phyloP scores from a whole-genome alignment of 2,329 filamentous ascomycete species.

The Botryotinia globosa region DNA sequence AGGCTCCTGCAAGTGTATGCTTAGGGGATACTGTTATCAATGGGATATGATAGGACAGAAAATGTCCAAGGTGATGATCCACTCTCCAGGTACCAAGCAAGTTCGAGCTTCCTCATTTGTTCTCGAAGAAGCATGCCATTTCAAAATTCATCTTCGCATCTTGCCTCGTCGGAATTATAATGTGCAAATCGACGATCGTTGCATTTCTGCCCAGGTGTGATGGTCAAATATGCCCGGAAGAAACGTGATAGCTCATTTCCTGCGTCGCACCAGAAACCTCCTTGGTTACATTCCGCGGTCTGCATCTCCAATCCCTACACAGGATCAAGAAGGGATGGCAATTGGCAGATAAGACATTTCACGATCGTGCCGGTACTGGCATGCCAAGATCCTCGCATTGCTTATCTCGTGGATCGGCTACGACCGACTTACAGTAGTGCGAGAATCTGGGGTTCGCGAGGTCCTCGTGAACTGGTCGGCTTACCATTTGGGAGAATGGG shows the following conservation, averaged over 20 bases:
- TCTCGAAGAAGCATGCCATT: conserved; percentile 10
- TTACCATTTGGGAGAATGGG: neutral
- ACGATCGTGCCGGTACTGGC: neutral
- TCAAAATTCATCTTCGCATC: conserved; percentile 4
- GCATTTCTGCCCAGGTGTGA: conserved; percentile 10
- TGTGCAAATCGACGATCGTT: conserved; percentile 1
- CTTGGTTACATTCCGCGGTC: neutral
- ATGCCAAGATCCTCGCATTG: neutral
- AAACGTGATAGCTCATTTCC: conserved; percentile 15
- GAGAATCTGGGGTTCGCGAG: neutral
- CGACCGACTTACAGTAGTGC: neutral
- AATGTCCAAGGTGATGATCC: neutral
- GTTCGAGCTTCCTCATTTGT: conserved; percentile 16
- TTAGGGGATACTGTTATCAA: conserved; percentile 18
- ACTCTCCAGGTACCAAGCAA: neutral
- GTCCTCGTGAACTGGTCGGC: conserved; percentile 6
- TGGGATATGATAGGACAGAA: conserved; percentile 12
- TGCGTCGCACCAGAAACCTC: neutral
- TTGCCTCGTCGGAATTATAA: neutral
- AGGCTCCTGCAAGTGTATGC: conserved; percentile 17
- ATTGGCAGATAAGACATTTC: neutral
- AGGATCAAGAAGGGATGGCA: neutral
- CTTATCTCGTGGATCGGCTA: conserved; percentile 13
- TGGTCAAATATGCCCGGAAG: neutral
- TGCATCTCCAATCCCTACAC: neutral